phyloP scores from a whole-genome alignment of 257 asterid species.

The Solanum bukasovii region DNA sequence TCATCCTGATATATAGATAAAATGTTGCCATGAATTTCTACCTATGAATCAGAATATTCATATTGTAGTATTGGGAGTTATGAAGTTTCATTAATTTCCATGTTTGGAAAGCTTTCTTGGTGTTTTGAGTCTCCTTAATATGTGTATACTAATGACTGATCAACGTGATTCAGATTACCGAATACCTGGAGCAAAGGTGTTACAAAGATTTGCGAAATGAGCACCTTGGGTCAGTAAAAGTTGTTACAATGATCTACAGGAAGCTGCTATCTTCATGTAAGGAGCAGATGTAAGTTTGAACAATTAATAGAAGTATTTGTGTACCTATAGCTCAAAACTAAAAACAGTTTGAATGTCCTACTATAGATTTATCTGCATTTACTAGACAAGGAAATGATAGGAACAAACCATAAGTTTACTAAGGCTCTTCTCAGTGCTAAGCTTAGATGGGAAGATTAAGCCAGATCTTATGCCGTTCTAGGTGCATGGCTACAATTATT shows the following conservation, averaged over 20 bases:
- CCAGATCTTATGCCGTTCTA: background rate
- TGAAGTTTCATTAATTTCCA: background rate
- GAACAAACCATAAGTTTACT: background rate
- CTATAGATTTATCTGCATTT: background rate
- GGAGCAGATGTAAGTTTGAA: constrained; percentile 45
- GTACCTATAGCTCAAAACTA: background rate
- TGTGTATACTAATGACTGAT: background rate
- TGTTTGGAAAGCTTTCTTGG: background rate
- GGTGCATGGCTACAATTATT: background rate
- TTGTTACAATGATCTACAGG: constrained; percentile 29
- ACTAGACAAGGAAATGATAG: background rate
- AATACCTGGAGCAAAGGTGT: constrained; percentile 38
- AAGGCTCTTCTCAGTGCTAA: background rate
- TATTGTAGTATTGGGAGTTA: background rate
- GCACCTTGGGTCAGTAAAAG: constrained; percentile 36
- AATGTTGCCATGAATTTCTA: background rate
- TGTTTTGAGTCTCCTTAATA: background rate
- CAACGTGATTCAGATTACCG: constrained; percentile 25
- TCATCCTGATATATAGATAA: background rate
- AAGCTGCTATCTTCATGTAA: constrained; percentile 42
- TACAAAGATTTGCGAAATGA: constrained; percentile 35
- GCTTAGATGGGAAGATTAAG: background rate
- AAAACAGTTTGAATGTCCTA: background rate
- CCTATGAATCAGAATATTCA: background rate
- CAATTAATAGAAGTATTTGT: background rate